Base-by-base conservation (phyloP, 805 yeast species). In the Schwanniomyces vanrijiae region DNA sequence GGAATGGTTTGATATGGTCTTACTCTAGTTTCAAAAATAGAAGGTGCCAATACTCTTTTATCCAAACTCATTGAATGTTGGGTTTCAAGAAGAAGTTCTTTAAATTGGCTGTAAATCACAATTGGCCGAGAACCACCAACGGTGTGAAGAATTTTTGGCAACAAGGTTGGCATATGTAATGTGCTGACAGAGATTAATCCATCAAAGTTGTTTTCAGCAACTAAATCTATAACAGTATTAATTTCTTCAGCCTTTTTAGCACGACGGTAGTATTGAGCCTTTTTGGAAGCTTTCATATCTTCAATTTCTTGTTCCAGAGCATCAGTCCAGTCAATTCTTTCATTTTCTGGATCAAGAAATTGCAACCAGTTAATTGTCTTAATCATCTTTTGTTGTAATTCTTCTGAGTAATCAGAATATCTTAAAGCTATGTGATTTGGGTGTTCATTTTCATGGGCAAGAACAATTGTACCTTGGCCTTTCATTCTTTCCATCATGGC, bases 361-460 rank as follows among this genome's bases (percentile, higher is more conserved):
- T 94, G 96, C 45, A 92, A 73, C 69, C 91, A 75, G 51, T 86
- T 88, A 8, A 90, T 75, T 1, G 88, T 78, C 58, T 83, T 80
- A 43, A 90, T 79, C 76, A 86, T 81, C 20, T 70, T 63, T 24
- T 73, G 68, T 26, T 80, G 70, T 40, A 74, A 62, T 22, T 76
- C 79, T 25, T 78, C 82, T 1, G 87, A 60, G 60, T 78, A 82
- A 60, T 87, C 85, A 41, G 90, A 77, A 58, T 81, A 82, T 51
- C 81, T 78, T 47, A 92, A 67, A 0, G 88, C 80, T 49, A 86
- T 86, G 22, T 84, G 69, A 60, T 91, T 91, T 2, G 96, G 84
- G 61, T 92, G 97, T 64, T 94, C 99, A 65, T 90, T 90, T 61
- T 94, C 99, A 66, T 94, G 97, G 1, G 84, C 73, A 18, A 89